These are phyloP conservation scores for Buddleja alternifolia DNA, from an alignment of 257 asterid genomes.

Conservation along the genomic window DNA sequence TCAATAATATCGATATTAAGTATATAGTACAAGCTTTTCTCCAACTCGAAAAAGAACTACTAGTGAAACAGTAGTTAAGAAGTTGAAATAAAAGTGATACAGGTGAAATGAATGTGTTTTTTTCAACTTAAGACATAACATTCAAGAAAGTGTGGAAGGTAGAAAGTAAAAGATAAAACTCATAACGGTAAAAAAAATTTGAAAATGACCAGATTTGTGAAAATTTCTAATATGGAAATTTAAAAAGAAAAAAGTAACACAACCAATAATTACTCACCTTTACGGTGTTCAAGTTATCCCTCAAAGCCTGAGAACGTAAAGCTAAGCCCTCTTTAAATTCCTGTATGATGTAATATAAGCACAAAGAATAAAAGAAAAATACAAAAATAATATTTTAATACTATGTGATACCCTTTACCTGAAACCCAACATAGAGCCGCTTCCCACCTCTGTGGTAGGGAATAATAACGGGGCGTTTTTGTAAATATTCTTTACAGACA, in stretches of 20 bases:
- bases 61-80: constrained; percentile 4
- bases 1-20: too few species aligned
- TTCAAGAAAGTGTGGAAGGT: background rate
- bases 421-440: constrained; percentile 84
- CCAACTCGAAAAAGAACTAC: background rate
- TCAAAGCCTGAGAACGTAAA: constrained; percentile 68
- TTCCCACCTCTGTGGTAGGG: constrained; percentile 99
- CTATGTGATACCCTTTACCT: constrained; percentile 47
- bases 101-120: too few species aligned
- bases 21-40: too few species aligned
- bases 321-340: constrained; percentile 84
- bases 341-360: constrained; percentile 49
- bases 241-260: constrained; percentile 1
- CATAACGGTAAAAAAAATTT: background rate
- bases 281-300: constrained; percentile 54
- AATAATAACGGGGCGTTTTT: constrained; percentile 75
- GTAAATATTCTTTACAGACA: constrained; percentile 72
- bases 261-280: constrained; percentile 51
- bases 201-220: background rate
- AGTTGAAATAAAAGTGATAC: background rate
- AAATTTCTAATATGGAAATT: background rate
- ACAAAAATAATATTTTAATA: background rate
- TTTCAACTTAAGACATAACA: background rate
- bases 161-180: background rate
- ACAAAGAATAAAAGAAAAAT: constrained; percentile 15